A percentile compares a stretch with the other conserved stretches of the same genome.
phyloP scores from a whole-genome alignment of 2,329 filamentous ascomycete species.

The Achaetomium macrosporum region DNA sequence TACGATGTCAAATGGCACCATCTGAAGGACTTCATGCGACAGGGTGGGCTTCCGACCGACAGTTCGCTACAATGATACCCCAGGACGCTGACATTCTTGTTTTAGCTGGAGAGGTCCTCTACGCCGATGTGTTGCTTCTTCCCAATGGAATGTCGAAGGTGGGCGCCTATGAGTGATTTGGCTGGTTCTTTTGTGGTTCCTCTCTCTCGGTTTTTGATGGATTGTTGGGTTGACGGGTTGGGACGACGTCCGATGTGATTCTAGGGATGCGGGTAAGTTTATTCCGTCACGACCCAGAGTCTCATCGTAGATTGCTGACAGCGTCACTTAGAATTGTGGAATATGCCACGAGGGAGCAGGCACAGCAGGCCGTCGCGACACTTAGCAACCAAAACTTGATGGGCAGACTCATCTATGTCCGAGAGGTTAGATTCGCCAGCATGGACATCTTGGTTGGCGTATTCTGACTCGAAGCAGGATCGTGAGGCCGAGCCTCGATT shows the following conservation, averaged over 20 bases:
- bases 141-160: slow-evolving; percentile 99
- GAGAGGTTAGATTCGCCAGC: slow-evolving; percentile 61
- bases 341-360: slow-evolving; percentile 99
- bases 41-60: slow-evolving; percentile 60
- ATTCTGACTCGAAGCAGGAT: slow-evolving; percentile 53
- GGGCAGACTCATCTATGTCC: slow-evolving; percentile 96
- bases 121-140: slow-evolving; percentile 98
- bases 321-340: slow-evolving; percentile 80
- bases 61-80: neutral
- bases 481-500: slow-evolving; percentile 97
- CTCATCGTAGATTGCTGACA: slow-evolving; percentile 28
- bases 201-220: slow-evolving; percentile 63
- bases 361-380: slow-evolving; percentile 92
- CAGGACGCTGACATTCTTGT: slow-evolving; percentile 34
- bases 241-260: slow-evolving; percentile 82
- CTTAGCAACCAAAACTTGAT: slow-evolving; percentile 99
- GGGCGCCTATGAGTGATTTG: slow-evolving; percentile 88
- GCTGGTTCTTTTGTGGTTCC: slow-evolving; percentile 76
- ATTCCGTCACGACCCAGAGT: neutral
- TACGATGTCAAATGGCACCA: slow-evolving; percentile 99
- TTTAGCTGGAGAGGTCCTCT: slow-evolving; percentile 94
- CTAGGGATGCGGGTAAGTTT: slow-evolving; percentile 99
- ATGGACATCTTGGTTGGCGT: neutral
- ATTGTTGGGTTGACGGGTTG: slow-evolving; percentile 99
- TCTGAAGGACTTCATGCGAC: slow-evolving; percentile 99